Percentiles rank a stretch among this genome's conserved stretches.
Conservation (phyloP, 352 stramenopile genomes). For the Stramenopiles sp. region DNA sequence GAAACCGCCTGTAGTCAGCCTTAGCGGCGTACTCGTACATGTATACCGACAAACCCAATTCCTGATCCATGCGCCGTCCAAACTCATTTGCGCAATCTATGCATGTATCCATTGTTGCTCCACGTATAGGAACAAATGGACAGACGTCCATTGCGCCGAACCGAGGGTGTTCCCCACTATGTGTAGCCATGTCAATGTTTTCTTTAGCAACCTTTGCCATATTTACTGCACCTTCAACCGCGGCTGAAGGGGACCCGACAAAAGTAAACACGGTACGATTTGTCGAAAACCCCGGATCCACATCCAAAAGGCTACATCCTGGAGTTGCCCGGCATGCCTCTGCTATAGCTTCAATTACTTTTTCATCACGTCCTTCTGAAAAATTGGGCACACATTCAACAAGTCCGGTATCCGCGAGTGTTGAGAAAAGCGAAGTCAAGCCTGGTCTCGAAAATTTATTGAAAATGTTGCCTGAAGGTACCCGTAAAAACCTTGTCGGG, state of each 20-base stretch:
- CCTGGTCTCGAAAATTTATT: no score
- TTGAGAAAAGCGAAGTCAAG: neutral
- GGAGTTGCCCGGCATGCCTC: conserved; percentile 21
- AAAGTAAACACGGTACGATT: conserved; percentile 27
- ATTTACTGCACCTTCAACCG: conserved; percentile 24
- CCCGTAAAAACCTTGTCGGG: no score
- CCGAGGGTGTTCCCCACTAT: conserved; percentile 23
- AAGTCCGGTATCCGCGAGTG: neutral
- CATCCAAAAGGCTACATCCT: conserved; percentile 22
- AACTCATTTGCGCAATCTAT: conserved; percentile 23
- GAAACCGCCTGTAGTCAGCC: conserved; percentile 18
- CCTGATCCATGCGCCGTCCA: conserved; percentile 14
- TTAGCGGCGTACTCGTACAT: conserved; percentile 21
- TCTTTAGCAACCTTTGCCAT: conserved; percentile 22
- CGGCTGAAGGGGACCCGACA: conserved; percentile 18
- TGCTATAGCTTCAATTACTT: conserved; percentile 24
- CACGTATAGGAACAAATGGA: conserved; percentile 25
- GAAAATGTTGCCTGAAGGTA: no score
- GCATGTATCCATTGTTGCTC: conserved; percentile 26
- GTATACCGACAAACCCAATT: conserved; percentile 18
- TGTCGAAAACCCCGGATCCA: conserved; percentile 24
- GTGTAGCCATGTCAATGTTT: conserved; percentile 25
- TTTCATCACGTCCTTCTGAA: conserved; percentile 21
- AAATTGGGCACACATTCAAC: conserved; percentile 27
- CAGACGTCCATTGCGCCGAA: conserved; percentile 27